Evolutionary conservation across 768 basidiomycete species (phyloP), one percentile per base, ranked within the genome.

Genomic region (Bullera alba): DNA sequence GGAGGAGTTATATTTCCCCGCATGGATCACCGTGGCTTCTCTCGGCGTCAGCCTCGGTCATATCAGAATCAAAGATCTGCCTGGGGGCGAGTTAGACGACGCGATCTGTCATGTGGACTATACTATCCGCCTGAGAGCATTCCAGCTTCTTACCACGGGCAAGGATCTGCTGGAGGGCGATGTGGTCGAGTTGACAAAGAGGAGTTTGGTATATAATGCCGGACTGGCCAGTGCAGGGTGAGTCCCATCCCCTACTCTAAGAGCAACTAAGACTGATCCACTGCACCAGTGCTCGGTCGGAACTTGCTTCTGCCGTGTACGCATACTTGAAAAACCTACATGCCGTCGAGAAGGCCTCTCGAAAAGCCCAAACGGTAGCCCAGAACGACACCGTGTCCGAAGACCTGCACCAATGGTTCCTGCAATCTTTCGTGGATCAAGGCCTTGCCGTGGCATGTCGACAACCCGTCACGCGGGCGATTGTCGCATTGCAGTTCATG

Each of bases 21-120:
- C 58, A 3, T 69, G 67, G 67, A 48, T 61, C 3, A 38, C 61
- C 3, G 50, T 69, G 5, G 63, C 67, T 22, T 61, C 67, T 3
- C 19, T 58, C 2, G 61, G 60, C 6, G 51, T 69, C 2, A 48
- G 58, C 15, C 32, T 37, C 4, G 54, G 51, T 5, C 34, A 49
- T 0, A n/a, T 63, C 5, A 30, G 34, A 7, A 35, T 69, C 23
- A 34, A 27, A 3, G 52, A 57, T 19, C 30, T 69, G 8, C 57
- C 63, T 10, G 19, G 7, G 25, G 17, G 48, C 16, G 48, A 46
- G 7, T 27, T 69, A 17, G 23, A 51, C 8, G 50, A 50, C 21
- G 63, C 57, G 3, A 46, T 63, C 3, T n/a, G 38, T 2, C 61
- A 65, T 46, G 55, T 41, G 28, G 63, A 65, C 25, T 39, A 47